phyloP scores from a whole-genome alignment of 306 rosid species.

The Cajanus cajan region DNA sequence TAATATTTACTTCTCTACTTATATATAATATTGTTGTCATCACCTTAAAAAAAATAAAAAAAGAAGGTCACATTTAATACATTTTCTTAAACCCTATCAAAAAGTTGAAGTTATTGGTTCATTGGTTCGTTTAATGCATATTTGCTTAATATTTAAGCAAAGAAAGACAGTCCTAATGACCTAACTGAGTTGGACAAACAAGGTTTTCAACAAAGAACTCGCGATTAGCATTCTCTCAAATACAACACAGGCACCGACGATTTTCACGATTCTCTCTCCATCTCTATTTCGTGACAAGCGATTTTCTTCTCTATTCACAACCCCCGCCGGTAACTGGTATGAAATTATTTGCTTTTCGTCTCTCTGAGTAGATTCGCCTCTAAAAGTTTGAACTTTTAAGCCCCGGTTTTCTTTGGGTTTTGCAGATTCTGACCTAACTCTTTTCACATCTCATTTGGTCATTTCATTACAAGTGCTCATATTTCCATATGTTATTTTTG shows the following conservation, averaged over 20 bases:
- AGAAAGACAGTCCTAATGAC: neutral
- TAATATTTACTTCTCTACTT: too few species aligned
- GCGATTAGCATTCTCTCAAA: neutral
- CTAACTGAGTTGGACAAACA: neutral
- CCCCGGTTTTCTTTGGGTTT: neutral
- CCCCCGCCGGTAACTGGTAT: neutral
- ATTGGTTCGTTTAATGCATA: too few species aligned
- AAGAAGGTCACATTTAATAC: too few species aligned
- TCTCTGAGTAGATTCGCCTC: neutral
- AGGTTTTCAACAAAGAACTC: too few species aligned
- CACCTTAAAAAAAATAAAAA: too few species aligned
- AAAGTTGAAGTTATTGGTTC: too few species aligned
- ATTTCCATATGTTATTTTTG: neutral
- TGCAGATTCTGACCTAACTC: neutral
- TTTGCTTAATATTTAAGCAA: neutral
- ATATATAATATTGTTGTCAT: too few species aligned
- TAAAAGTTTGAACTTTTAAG: neutral
- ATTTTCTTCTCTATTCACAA: neutral
- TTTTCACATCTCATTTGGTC: neutral
- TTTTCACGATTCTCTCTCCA: neutral
- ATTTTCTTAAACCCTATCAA: too few species aligned
- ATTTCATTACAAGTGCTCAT: neutral
- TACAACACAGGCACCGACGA: neutral
- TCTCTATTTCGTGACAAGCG: neutral
- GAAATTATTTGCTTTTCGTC: neutral